These are phyloP conservation scores for Oxyria digyna DNA, from an alignment of 148 eudicot genomes.

Conservation along the genomic window DNA sequence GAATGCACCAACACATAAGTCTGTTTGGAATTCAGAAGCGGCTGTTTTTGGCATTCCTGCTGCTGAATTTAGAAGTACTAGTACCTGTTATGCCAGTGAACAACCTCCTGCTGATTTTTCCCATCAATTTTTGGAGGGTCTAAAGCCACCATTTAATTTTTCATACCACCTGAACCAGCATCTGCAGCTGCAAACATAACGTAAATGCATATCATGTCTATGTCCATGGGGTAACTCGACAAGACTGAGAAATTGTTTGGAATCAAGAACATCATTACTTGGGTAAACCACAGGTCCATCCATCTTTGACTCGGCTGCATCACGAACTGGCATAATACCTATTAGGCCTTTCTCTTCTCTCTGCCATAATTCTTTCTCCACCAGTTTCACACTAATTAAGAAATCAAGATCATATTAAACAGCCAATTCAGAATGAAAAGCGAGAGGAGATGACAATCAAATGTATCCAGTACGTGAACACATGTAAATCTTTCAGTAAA, in stretches of 20 bases:
- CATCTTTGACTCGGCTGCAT: constrained; percentile 55
- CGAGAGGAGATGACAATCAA: neutral
- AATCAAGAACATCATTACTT: too few species aligned
- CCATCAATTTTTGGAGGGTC: constrained; percentile 52
- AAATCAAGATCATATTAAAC: neutral
- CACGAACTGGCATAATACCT: constrained; percentile 92
- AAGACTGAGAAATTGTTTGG: too few species aligned
- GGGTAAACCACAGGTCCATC: too few species aligned
- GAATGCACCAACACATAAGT: too few species aligned
- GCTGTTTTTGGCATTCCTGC: too few species aligned
- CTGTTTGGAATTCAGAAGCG: too few species aligned
- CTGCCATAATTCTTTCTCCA: constrained; percentile 97
- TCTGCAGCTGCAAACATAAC: too few species aligned
- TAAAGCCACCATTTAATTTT: constrained; percentile 35
- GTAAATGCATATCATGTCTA: too few species aligned
- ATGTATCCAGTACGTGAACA: neutral
- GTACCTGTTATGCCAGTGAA: constrained; percentile 96
- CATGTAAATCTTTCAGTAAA: neutral
- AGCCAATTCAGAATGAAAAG: too few species aligned
- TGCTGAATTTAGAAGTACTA: too few species aligned
- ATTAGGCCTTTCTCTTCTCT: constrained; percentile 95
- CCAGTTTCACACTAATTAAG: constrained; percentile 65
- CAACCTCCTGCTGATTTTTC: constrained; percentile 65
- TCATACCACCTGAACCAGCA: constrained; percentile 43
- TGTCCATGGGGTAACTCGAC: too few species aligned